Percentiles rank a stretch among this genome's conserved stretches.
phyloP scores from a whole-genome alignment of 257 asterid species.

The Anisodus acutangulus region DNA sequence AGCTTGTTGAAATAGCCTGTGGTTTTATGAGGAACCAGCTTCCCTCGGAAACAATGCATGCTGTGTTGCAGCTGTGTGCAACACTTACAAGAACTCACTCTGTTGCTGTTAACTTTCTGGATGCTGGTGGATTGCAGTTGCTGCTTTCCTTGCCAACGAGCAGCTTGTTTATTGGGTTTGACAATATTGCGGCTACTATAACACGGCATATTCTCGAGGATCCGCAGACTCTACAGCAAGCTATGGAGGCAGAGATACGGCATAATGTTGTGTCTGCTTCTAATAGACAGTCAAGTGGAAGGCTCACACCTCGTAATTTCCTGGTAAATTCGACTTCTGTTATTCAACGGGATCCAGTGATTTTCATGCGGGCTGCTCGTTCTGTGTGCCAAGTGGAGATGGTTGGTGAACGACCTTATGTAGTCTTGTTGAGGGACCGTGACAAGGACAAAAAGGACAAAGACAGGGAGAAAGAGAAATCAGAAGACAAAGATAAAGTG shows the following conservation, averaged over 20 bases:
- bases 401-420: conserved; percentile 89
- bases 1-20: conserved; percentile 75
- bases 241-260: conserved; percentile 96
- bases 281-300: conserved; percentile 82
- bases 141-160: conserved; percentile 77
- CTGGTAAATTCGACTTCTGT: conserved; percentile 72
- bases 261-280: conserved; percentile 78
- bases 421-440: conserved; percentile 79
- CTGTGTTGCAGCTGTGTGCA: conserved; percentile 89
- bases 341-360: conserved; percentile 79
- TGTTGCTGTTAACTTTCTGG: conserved; percentile 81
- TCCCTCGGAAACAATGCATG: conserved; percentile 90
- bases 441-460: conserved; percentile 85
- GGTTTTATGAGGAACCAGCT: conserved; percentile 70
- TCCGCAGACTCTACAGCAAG: conserved; percentile 93
- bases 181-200: conserved; percentile 74
- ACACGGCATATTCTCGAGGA: conserved; percentile 89
- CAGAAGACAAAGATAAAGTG: conserved; percentile 73
- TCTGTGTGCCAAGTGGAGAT: conserved; percentile 92
- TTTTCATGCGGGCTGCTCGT: conserved; percentile 83
- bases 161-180: conserved; percentile 91
- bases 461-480: conserved; percentile 84
- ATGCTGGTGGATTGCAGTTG: conserved; percentile 76
- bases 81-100: conserved; percentile 82
- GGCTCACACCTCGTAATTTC: conserved; percentile 82